Conservation (phyloP, 768 basidiomycete species). For the Russula sp. region DNA sequence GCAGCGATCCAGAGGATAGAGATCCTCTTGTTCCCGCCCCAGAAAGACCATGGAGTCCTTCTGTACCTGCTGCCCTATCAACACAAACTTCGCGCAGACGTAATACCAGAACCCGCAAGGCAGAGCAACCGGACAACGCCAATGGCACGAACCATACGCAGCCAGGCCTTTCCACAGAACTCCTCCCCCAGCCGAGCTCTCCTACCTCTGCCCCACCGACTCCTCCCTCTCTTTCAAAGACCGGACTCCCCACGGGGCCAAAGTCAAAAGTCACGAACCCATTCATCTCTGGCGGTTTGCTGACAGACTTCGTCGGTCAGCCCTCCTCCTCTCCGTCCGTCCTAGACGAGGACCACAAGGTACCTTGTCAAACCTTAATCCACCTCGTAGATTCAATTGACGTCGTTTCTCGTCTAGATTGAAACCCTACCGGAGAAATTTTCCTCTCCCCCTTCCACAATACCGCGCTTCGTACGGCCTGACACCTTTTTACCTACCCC, state of each 20-base stretch:
- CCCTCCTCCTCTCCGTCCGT: constrained; percentile 21
- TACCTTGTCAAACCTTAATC: not conserved
- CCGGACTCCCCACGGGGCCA: not conserved
- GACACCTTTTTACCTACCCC: not conserved
- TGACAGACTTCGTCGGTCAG: constrained; percentile 39
- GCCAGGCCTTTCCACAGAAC: not conserved
- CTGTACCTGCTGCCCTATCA: constrained; percentile 18
- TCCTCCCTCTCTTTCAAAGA: not conserved
- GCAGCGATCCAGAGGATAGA: constrained; percentile 4
- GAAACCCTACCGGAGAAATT: not conserved
- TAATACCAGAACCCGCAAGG: constrained; percentile 1
- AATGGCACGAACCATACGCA: not conserved
- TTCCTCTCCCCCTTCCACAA: not conserved
- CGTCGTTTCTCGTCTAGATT: not conserved
- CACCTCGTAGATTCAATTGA: not conserved
- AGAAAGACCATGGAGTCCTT: constrained; percentile 22
- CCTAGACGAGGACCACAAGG: constrained; percentile 5
- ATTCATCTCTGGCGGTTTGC: constrained; percentile 48
- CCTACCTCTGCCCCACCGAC: constrained; percentile 21
- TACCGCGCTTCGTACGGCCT: not conserved
- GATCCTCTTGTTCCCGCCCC: not conserved
- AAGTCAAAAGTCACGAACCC: constrained; percentile 28
- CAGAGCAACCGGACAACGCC: not conserved
- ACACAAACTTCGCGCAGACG: constrained; percentile 8
- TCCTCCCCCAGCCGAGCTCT: constrained; percentile 1